Conservation (phyloP, 192 early-diverging fungal genomes). For the Irineochytrium annulatum region DNA sequence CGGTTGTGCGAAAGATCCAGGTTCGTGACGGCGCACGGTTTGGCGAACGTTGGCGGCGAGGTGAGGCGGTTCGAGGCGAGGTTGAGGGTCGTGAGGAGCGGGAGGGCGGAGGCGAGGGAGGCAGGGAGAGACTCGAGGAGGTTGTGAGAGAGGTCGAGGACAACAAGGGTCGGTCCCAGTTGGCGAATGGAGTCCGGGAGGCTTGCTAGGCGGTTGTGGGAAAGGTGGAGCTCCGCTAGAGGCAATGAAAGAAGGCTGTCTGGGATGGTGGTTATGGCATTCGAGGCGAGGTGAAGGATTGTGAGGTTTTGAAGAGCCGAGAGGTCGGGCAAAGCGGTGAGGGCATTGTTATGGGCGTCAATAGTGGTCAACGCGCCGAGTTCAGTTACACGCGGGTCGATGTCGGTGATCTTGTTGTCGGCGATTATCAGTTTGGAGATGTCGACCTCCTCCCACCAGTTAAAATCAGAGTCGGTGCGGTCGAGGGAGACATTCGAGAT, state of each 20-base stretch:
- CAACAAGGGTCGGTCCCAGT: constrained; percentile 11
- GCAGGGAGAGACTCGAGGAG: constrained; percentile 4
- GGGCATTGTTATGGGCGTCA: constrained; percentile 40
- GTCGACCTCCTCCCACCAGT: constrained; percentile 44
- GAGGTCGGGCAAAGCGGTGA: constrained; percentile 29
- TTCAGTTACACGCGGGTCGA: constrained; percentile 33
- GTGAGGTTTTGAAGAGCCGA: constrained; percentile 16
- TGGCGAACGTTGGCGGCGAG: neutral
- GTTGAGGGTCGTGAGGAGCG: constrained; percentile 17
- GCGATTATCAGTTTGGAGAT: constrained; percentile 32
- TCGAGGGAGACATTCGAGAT: constrained; percentile 14
- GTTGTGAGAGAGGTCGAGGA: constrained; percentile 26
- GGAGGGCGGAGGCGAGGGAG: neutral
- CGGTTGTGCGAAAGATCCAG: constrained; percentile 39
- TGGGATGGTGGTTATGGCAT: constrained; percentile 24
- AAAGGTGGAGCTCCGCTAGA: constrained; percentile 28
- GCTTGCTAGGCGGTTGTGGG: constrained; percentile 26
- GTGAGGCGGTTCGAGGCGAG: constrained; percentile 18
- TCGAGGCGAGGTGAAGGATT: constrained; percentile 34
- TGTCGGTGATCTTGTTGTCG: constrained; percentile 32
- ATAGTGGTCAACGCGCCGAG: constrained; percentile 33
- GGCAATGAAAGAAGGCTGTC: constrained; percentile 17
- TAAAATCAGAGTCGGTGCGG: constrained; percentile 1
- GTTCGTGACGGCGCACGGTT: neutral
- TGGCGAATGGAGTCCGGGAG: constrained; percentile 9